phyloP scores from a whole-genome alignment of 148 eudicot species.

The Rhododendron mucronatum region DNA sequence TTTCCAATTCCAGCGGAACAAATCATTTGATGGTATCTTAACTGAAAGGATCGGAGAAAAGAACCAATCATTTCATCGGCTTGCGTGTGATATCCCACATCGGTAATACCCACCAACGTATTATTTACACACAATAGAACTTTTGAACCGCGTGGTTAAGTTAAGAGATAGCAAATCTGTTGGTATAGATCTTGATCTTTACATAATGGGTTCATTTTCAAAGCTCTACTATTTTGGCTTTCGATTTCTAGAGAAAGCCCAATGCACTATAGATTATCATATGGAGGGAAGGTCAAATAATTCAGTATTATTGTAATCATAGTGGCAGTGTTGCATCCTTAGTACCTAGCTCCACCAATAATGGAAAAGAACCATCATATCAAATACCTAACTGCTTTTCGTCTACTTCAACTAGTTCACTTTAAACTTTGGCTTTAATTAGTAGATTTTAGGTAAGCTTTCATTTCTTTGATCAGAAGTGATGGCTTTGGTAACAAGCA shows the following conservation, averaged over 20 bases:
- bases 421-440: neutral
- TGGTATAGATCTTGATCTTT: neutral
- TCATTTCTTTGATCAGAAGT: neutral
- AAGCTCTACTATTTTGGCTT: neutral
- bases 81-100: neutral
- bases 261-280: neutral
- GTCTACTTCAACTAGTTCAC: slow-evolving; percentile 1
- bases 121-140: too few species aligned
- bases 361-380: neutral
- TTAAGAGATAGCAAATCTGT: neutral
- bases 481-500: neutral
- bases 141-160: neutral
- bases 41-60: neutral
- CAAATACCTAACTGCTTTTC: slow-evolving; percentile 11
- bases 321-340: neutral
- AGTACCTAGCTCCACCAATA: neutral
- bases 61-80: neutral
- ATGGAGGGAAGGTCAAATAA: neutral
- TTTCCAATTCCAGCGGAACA: neutral
- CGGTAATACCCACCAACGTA: neutral
- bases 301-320: neutral
- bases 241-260: neutral
- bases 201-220: neutral
- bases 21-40: neutral
- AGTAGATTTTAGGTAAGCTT: slow-evolving; percentile 8